Evolutionary conservation across 225 moss, liverwort and hornwort genomes (phyloP), one percentile per base, ranked within the genome.

Genomic region (Pseudisothecium myosuroides): DNA sequence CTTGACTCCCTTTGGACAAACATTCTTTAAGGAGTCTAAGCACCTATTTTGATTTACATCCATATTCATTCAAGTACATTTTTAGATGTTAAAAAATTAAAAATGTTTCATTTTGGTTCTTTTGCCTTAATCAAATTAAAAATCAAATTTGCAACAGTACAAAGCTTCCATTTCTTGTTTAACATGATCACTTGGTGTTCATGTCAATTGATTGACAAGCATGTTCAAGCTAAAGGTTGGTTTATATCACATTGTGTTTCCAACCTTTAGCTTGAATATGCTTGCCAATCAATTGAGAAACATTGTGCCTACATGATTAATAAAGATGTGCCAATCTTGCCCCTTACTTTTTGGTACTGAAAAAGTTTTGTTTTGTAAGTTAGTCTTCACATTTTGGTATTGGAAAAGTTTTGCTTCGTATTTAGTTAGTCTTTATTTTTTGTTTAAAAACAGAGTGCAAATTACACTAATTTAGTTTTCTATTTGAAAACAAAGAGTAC

Each of bases 241-340:
- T 71, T 68, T 68, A 23, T 7, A 22, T n/a, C 9, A 72, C 15
- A 41, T 72, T 72, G 16, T 15, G 0, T 14, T 43, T 72, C 16
- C 9, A 72, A 72, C 9, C 27, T 72, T 67, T 67, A 67, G 2
- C 12, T 67, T 27, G 16, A 41, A 72, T 16, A 71, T 27, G 15
- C 21, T 71, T 27, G 26, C 8, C 14, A 71, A 41, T 71, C 26
- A 41, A 41, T 41, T 71, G 39, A 71, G 2, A 71, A 14, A 2
- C 14, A 41, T 1, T 26, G 0, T 41, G 1, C 3, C 0, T 41
- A 15, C 1, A 24, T 0, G 15, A 71, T 13, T 69, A 14, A 8
- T 68, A n/a, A 3, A 69, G 1, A 8, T 69, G 14, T 69, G 5
- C 0, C 2, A 0, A 69, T 11, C 24, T 14, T 41, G 26, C 14